phyloP scores from a whole-genome alignment of 108 stramenopile species.

The Nannochloropsis salina region DNA sequence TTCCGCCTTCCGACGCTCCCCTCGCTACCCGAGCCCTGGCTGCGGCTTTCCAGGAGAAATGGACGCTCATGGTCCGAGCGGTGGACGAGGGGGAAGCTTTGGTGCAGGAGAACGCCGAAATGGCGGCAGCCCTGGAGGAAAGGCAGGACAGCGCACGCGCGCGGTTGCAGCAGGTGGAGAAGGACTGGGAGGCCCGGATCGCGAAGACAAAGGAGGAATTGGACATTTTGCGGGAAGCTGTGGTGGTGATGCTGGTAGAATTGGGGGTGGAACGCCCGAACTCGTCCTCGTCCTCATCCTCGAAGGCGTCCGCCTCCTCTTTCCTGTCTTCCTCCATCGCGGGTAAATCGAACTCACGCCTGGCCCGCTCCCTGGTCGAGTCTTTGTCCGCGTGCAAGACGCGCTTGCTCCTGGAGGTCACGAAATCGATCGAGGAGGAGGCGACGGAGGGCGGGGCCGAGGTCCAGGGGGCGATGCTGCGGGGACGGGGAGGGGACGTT shows the following conservation, averaged over 20 bases:
- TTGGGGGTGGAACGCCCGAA: background rate
- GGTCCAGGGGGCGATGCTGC: no score
- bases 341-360: background rate
- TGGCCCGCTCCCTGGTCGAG: background rate
- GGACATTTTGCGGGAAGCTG: background rate
- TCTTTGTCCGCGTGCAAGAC: background rate
- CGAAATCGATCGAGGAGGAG: no score
- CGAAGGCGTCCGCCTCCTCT: background rate
- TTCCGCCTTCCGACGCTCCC: background rate
- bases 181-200: background rate
- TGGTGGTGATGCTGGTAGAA: background rate
- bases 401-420: background rate
- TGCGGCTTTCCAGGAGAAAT: background rate
- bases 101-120: background rate
- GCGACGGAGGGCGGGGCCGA: no score
- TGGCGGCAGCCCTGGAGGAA: background rate
- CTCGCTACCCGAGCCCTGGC: background rate
- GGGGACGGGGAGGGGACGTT: no score
- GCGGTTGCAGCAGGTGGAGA: background rate
- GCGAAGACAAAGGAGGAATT: background rate
- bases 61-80: background rate
- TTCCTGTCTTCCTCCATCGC: background rate
- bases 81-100: background rate
- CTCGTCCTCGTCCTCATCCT: background rate
- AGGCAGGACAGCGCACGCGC: background rate